A percentile compares a stretch with the other conserved stretches of the same genome.
These are phyloP conservation scores for Sarocladium kiliense DNA, from an alignment of 2,329 filamentous ascomycete genomes.

Conservation along the genomic window DNA sequence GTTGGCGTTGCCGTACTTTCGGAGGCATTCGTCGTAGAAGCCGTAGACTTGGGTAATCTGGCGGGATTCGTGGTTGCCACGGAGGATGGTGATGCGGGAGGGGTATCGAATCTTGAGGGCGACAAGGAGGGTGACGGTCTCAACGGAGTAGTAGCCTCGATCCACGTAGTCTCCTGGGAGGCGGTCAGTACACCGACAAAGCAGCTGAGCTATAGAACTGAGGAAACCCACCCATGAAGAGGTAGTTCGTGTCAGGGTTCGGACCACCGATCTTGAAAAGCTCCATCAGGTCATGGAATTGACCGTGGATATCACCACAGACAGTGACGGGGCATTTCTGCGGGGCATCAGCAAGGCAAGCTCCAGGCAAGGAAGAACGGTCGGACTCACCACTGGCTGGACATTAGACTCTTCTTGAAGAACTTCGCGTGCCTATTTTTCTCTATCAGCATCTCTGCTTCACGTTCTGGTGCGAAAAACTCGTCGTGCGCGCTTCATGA, in stretches of 20 bases:
- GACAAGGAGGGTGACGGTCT: constrained; percentile 91
- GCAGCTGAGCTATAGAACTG: not conserved
- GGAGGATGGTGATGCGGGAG: constrained; percentile 92
- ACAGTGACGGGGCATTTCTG: constrained; percentile 98
- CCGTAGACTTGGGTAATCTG: constrained; percentile 98
- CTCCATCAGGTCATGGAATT: constrained; percentile 97
- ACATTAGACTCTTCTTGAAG: constrained; percentile 98
- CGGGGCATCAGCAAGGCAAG: constrained; percentile 22
- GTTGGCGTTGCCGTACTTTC: constrained; percentile 94
- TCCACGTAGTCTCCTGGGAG: constrained; percentile 88
- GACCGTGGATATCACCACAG: constrained; percentile 93
- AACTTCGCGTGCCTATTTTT: constrained; percentile 80
- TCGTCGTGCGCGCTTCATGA: not conserved
- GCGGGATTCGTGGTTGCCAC: constrained; percentile 91
- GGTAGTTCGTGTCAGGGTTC: constrained; percentile 91
- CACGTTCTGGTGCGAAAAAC: not conserved
- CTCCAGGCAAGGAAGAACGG: constrained; percentile 12
- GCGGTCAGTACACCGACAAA: not conserved
- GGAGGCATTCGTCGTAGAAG: constrained; percentile 94
- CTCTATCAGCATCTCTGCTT: not conserved
- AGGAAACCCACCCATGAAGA: constrained; percentile 75
- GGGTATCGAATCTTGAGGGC: constrained; percentile 97
- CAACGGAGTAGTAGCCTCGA: constrained; percentile 94
- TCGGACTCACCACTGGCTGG: constrained; percentile 80
- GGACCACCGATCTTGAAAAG: constrained; percentile 90